Conservation (phyloP, 148 eudicot species). For the Rhododendron henanense region DNA sequence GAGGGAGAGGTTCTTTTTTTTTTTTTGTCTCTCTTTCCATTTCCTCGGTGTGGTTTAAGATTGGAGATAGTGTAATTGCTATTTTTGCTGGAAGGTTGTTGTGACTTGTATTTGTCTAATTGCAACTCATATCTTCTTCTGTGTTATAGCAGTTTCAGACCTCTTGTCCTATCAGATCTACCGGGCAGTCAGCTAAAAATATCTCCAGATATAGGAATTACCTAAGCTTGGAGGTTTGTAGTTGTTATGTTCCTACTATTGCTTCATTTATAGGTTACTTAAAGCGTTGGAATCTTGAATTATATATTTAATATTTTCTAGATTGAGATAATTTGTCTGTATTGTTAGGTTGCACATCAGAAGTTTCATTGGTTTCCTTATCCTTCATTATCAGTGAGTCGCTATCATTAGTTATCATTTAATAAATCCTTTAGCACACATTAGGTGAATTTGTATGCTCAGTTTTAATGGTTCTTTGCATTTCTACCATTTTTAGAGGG, state of each 20-base stretch:
- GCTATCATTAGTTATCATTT: neutral
- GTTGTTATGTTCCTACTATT: neutral
- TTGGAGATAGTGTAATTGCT: neutral
- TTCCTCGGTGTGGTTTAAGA: neutral
- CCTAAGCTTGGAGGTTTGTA: conserved; percentile 49
- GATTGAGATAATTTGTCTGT: conserved; percentile 11
- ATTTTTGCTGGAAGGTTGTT: neutral
- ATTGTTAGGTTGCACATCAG: conserved; percentile 36
- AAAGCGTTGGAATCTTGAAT: neutral
- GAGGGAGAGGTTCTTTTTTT: neutral
- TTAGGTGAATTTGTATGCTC: conserved; percentile 2
- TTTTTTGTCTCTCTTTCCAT: neutral
- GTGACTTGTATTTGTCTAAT: neutral
- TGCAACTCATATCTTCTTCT: neutral
- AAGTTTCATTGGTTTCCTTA: conserved; percentile 37
- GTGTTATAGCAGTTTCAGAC: conserved; percentile 41
- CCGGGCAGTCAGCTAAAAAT: conserved; percentile 37
- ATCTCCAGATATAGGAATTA: conserved; percentile 34
- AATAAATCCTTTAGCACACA: neutral
- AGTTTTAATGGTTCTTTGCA: conserved; percentile 1
- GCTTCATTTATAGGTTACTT: neutral
- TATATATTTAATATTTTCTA: neutral
- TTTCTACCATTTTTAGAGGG: conserved; percentile 33
- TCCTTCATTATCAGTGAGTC: conserved; percentile 31
- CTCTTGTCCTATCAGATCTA: conserved; percentile 25